These are phyloP conservation scores for Candida caryicola DNA, from an alignment of 805 yeast genomes.

Conservation along the genomic window DNA sequence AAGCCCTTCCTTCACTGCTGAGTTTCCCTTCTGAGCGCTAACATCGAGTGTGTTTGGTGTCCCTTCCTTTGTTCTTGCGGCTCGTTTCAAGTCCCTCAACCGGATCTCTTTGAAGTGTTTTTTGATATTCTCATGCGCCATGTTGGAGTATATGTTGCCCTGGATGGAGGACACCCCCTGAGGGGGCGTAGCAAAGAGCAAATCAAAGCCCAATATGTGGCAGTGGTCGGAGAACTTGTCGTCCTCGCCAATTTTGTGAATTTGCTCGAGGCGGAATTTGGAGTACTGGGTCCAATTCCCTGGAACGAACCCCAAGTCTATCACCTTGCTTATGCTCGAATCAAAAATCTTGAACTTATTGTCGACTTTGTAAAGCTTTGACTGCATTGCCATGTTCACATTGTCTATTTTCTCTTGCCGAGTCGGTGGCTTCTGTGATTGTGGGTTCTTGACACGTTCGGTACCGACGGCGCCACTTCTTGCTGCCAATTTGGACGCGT, in stretches of 20 bases:
- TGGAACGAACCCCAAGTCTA: slow-evolving; percentile 42
- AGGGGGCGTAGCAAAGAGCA: slow-evolving; percentile 78
- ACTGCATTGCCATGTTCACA: slow-evolving; percentile 21
- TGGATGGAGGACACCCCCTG: slow-evolving; percentile 76
- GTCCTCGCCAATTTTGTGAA: slow-evolving; percentile 27
- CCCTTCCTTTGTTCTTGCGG: no score
- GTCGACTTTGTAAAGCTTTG: slow-evolving; percentile 28
- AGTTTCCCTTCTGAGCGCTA: no score
- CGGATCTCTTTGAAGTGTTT: slow-evolving; percentile 30
- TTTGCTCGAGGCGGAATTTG: slow-evolving; percentile 22
- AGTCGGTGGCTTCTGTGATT: slow-evolving; percentile 12
- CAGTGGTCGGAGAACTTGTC: slow-evolving; percentile 29
- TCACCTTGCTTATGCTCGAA: slow-evolving; percentile 24
- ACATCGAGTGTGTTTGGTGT: no score
- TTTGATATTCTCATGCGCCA: slow-evolving; percentile 22
- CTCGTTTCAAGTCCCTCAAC: slow-evolving; percentile 10
- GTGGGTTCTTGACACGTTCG: slow-evolving; percentile 8
- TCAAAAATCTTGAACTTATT: slow-evolving; percentile 26
- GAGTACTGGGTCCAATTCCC: slow-evolving; percentile 41
- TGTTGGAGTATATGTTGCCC: slow-evolving; percentile 75
- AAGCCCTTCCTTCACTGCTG: slow-evolving; percentile 5
- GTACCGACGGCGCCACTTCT: slow-evolving; percentile 6
- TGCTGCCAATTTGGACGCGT: background rate
- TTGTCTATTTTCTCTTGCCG: slow-evolving; percentile 25
- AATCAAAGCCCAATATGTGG: slow-evolving; percentile 45